Conservation (phyloP, 1,284 basidiomycete genomes). For the Chalciporus sp. region DNA sequence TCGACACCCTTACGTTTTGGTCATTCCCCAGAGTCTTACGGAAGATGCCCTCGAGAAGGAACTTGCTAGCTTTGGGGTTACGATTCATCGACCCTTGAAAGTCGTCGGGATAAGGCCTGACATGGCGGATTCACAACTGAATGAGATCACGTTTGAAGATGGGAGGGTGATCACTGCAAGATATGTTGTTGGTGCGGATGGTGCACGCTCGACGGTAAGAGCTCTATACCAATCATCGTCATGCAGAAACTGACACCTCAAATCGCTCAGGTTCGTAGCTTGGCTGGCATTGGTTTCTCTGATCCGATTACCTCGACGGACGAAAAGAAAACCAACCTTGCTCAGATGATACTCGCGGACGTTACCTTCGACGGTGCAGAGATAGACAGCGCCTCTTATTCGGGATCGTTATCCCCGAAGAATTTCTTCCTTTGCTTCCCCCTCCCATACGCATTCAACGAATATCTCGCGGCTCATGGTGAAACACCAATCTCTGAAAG, state of each 20-base stretch:
- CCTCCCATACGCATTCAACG: slow-evolving; percentile 31
- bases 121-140: slow-evolving; percentile 26
- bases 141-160: slow-evolving; percentile 50
- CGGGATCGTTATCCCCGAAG: too few relatives aligned
- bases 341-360: slow-evolving; percentile 37
- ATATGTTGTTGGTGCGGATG: slow-evolving; percentile 60
- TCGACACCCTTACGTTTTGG: slow-evolving; percentile 43
- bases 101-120: slow-evolving; percentile 35
- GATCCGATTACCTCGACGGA: too few relatives aligned
- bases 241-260: too few relatives aligned
- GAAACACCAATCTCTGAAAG: too few relatives aligned
- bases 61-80: slow-evolving; percentile 31
- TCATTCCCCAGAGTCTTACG: slow-evolving; percentile 50
- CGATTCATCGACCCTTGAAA: slow-evolving; percentile 26
- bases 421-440: slow-evolving; percentile 35
- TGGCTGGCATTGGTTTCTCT: slow-evolving; percentile 12
- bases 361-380: slow-evolving; percentile 23
- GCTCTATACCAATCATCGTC: too few relatives aligned
- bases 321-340: too few relatives aligned
- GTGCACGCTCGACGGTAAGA: slow-evolving; percentile 54
- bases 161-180: slow-evolving; percentile 47
- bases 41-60: slow-evolving; percentile 44
- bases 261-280: slow-evolving; percentile 14
- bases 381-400: too few relatives aligned
- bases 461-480: too few relatives aligned